Base-by-base conservation (phyloP, 441 rosid genomes). In the Erysimum cheiri region DNA sequence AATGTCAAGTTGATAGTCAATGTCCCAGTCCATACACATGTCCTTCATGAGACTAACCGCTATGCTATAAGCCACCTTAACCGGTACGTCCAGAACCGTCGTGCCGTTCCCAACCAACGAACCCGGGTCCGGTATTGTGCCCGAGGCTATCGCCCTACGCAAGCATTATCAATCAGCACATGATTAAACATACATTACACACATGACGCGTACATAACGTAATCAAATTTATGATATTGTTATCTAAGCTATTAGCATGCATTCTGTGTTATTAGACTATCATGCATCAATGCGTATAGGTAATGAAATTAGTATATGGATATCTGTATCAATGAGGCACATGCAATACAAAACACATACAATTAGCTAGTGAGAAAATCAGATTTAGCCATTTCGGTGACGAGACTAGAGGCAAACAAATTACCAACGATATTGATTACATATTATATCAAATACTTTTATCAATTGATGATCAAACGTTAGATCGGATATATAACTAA, bases 41-140 rank as follows among this genome's bases (percentile, higher is more conserved):
- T 95, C 99, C 69, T 35, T 79, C 54, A 63, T 89, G 77, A 95
- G 67, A 71, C 85, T 90, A 67, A 92, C 60, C 71, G 92, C 60
- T 46, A 95, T 72, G 73, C 78, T 74, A 77, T 90, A 80, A 6
- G 94, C 80, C 78, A 92, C 96, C 75, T 83, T 92, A 73, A 94
- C 72, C 44, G 83, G 84, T 68, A 95, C 86, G 8, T 83, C 83
- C 72, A 95, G 57, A 22, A 75, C 26, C 19, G 99, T 92, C 10
- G 78, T 78, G 29, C 71, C 90, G 44, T 60, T 85, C 0, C 85
- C 98, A 68, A 80, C 88, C 76, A 92, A 59, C 14, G 98, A 92
- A 13, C 98, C 99, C 3, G 98, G 98, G 75, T 95, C 98, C 5
- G 94, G 86, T 2, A 95, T 80, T 31, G 80, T 90, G 39, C 99